Evolutionary conservation across 805 yeast species (phyloP).

Genomic region (Lipomyces sp.): DNA sequence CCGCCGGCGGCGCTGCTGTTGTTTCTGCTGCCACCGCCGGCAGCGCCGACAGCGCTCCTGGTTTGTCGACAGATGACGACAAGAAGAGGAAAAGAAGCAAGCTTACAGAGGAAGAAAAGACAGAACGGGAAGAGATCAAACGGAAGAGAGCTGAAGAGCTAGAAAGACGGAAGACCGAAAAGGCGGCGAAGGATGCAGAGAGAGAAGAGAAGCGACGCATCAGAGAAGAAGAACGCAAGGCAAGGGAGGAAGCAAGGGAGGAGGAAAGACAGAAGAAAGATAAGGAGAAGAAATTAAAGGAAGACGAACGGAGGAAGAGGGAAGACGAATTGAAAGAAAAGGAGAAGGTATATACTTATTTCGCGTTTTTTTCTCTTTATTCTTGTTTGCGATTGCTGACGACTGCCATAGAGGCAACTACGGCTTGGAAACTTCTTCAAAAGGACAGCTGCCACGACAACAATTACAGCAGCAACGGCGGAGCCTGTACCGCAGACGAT

Average conservation of each 20-base stretch:
- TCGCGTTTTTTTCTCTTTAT: slow-evolving; percentile 27
- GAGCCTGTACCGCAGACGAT: no score
- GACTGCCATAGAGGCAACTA: slow-evolving; percentile 22
- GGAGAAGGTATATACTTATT: slow-evolving; percentile 8
- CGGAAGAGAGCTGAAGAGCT: slow-evolving; percentile 7
- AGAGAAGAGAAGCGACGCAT: slow-evolving; percentile 29
- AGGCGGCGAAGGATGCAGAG: slow-evolving; percentile 20
- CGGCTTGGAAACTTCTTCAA: slow-evolving; percentile 24
- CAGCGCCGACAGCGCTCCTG: no score
- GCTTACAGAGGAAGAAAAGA: slow-evolving; percentile 18
- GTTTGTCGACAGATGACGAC: no score
- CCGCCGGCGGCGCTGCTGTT: no score
- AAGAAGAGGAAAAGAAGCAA: slow-evolving; percentile 3
- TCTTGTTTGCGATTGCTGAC: slow-evolving; percentile 5
- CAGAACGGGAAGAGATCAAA: slow-evolving; percentile 20
- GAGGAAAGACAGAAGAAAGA: slow-evolving; percentile 24
- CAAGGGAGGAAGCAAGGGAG: slow-evolving; percentile 30
- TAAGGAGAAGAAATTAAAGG: slow-evolving; percentile 9
- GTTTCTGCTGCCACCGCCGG: no score
- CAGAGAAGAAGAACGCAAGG: slow-evolving; percentile 31
- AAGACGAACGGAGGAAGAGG: slow-evolving; percentile 7
- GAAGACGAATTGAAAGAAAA: slow-evolving; percentile 7
- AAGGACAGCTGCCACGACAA: neutral
- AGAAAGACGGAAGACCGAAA: slow-evolving; percentile 10
- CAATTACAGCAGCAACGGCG: neutral